Evolutionary conservation across 257 asterid species (phyloP), one percentile per base, ranked within the genome.

Genomic region (Voacanga thouarsii): DNA sequence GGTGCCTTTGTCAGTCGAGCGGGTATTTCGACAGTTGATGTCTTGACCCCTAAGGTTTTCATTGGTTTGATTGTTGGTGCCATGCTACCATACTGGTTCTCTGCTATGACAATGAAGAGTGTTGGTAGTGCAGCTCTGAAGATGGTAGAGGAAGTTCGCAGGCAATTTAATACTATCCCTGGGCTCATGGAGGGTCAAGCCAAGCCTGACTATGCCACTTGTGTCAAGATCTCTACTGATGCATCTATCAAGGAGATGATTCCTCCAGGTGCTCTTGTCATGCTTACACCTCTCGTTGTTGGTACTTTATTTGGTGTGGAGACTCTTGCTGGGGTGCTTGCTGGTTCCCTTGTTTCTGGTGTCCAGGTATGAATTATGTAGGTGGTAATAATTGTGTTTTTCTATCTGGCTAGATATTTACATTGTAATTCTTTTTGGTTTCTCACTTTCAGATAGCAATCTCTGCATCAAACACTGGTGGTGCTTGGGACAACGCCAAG

Each of bases 1-100:
- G 97, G 98, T n/a, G 98, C 98, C 74, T 93, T 93, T 78, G 98
- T 93, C 76, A 93, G 98, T 84, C 92, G 96, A 30, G 98, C 98
- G 1, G 92, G 37, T 72, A 87, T 93, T 72, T 79, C 90, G 23
- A 88, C 88, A 4, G 98, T 93, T 47, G 89, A 93, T 83, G 97
- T 91, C 30, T 80, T 93, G 93, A 91, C 94, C 68, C 97, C 96
- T 0, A 86, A 93, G 85, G 97, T 93, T 72, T 93, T 93, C 86
- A 93, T 93, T 69, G 96, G 98, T 63, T 78, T 93, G 69, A 80
- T 93, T 67, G 96, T 93, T 50, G 97, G 98, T 74, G 98, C 96
- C 23, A 93, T 93, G 98, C 98, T 91, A 41, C 97, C 98, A 1
- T 93, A 93, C 82, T 93, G 97, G 97, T 93, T 93, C 83, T 93